These are phyloP conservation scores for Pseudogymnoascus sp. DNA, from an alignment of 2,329 filamentous ascomycete genomes.

Conservation along the genomic window DNA sequence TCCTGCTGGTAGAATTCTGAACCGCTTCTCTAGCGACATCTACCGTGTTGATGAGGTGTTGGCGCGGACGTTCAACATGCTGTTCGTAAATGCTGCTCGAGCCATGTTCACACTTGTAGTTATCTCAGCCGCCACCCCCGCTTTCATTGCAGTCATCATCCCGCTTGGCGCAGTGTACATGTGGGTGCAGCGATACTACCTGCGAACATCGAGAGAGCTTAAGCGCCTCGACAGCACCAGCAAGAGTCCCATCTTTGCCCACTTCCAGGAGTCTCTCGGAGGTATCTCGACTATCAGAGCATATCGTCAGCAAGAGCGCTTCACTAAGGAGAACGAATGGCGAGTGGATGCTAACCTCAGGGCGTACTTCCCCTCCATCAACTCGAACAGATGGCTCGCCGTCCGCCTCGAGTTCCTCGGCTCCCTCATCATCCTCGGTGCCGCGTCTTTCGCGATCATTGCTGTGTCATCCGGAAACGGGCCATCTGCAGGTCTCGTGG, in stretches of 20 bases:
- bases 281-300: conserved; percentile 93
- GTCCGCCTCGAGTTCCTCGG: conserved; percentile 93
- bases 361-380: conserved; percentile 93
- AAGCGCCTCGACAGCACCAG: conserved; percentile 94
- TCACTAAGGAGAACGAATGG: conserved; percentile 93
- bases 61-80: conserved; percentile 95
- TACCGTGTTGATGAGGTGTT: conserved; percentile 86
- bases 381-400: conserved; percentile 87
- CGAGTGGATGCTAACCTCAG: conserved; percentile 89
- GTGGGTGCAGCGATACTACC: conserved; percentile 93
- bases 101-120: conserved; percentile 79
- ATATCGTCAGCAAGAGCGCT: conserved; percentile 80
- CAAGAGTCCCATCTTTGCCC: conserved; percentile 91
- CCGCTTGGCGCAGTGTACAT: conserved; percentile 76
- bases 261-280: conserved; percentile 94
- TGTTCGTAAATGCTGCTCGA: conserved; percentile 67
- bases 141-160: conserved; percentile 71
- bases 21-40: conserved; percentile 83
- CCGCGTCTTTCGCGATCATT: conserved; percentile 74
- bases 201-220: conserved; percentile 89
- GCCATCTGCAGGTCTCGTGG: conserved; percentile 68
- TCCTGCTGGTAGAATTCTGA: conserved; percentile 89
- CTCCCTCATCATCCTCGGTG: conserved; percentile 81
- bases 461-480: conserved; percentile 61
- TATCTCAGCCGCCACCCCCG: conserved; percentile 73